Conservation (phyloP, 768 basidiomycete species). For the Boletus insuetus region DNA sequence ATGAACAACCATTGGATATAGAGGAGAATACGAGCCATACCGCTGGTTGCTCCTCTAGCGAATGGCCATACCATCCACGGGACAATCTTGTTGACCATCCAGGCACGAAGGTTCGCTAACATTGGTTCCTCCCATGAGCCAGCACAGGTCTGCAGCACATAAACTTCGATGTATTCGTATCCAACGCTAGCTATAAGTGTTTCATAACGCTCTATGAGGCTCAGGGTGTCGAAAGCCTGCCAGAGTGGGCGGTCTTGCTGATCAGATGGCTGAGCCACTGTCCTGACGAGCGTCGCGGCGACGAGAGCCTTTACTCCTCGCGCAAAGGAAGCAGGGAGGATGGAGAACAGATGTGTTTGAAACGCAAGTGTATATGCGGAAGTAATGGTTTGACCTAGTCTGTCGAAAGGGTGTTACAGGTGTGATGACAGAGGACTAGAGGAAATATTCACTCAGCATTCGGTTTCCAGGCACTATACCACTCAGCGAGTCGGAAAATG, state of each 20-base stretch:
- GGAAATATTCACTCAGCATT: slow-evolving; percentile 51
- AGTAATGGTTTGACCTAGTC: slow-evolving; percentile 58
- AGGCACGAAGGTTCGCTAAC: slow-evolving; percentile 58
- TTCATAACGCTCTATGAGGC: slow-evolving; percentile 80
- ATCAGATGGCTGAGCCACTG: slow-evolving; percentile 21
- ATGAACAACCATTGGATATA: slow-evolving; percentile 3
- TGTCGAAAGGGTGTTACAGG: slow-evolving; percentile 27
- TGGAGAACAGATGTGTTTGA: slow-evolving; percentile 71
- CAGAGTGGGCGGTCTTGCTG: slow-evolving; percentile 43
- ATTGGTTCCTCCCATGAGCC: slow-evolving; percentile 68
- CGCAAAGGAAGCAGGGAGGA: slow-evolving; percentile 66
- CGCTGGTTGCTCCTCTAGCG: slow-evolving; percentile 57
- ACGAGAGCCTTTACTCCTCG: slow-evolving; percentile 67
- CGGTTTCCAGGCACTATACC: slow-evolving; percentile 78
- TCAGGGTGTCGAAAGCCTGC: slow-evolving; percentile 65
- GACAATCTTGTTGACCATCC: slow-evolving; percentile 79
- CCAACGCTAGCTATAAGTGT: slow-evolving; percentile 79
- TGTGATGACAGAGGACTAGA: neutral
- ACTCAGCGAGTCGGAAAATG: slow-evolving; percentile 58
- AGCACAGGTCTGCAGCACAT: slow-evolving; percentile 64
- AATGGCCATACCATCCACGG: slow-evolving; percentile 86
- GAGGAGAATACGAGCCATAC: slow-evolving; percentile 35
- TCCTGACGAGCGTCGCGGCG: slow-evolving; percentile 47
- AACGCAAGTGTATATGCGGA: slow-evolving; percentile 66
- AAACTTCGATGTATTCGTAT: slow-evolving; percentile 79